These are phyloP conservation scores for Pseudisothecium myosuroides DNA, from an alignment of 225 moss, liverwort and hornwort species.

Conservation along the genomic window DNA sequence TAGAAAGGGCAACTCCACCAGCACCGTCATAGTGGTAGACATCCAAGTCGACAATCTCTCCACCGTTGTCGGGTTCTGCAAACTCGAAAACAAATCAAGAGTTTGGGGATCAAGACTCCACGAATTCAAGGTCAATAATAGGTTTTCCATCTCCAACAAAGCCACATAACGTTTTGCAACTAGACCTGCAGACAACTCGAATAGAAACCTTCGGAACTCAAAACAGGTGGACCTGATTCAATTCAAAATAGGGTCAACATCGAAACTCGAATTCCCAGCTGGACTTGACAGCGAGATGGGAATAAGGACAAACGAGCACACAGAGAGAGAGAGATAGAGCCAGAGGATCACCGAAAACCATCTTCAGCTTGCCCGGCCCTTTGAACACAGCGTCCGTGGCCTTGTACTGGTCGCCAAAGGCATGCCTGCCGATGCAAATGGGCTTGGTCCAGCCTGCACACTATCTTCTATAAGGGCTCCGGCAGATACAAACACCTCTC, in stretches of 20 bases:
- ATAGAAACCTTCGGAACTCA: not conserved
- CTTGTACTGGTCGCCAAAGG: conserved; percentile 87
- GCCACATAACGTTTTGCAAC: not conserved
- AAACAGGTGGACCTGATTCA: not conserved
- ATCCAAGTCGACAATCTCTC: conserved; percentile 45
- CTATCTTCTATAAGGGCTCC: not conserved
- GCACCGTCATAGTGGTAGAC: conserved; percentile 71
- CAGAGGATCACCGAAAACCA: conserved; percentile 57
- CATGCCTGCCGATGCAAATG: conserved; percentile 96
- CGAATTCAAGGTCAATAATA: not conserved
- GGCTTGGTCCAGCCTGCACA: conserved; percentile 75
- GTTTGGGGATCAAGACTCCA: not conserved
- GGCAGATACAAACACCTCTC: not conserved
- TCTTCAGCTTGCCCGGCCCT: conserved; percentile 79
- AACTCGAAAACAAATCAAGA: not conserved
- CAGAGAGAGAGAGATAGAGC: not conserved
- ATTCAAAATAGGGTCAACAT: not conserved
- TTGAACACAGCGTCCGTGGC: conserved; percentile 84
- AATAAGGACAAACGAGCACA: not conserved
- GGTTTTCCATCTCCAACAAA: not conserved
- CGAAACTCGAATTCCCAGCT: not conserved
- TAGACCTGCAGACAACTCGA: not conserved
- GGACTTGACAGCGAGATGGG: not conserved
- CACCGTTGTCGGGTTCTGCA: conserved; percentile 69
- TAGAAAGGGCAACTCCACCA: conserved; percentile 75